These are phyloP conservation scores for Paxillus rubicundulus DNA, from an alignment of 768 basidiomycete species.

Conservation along the genomic window DNA sequence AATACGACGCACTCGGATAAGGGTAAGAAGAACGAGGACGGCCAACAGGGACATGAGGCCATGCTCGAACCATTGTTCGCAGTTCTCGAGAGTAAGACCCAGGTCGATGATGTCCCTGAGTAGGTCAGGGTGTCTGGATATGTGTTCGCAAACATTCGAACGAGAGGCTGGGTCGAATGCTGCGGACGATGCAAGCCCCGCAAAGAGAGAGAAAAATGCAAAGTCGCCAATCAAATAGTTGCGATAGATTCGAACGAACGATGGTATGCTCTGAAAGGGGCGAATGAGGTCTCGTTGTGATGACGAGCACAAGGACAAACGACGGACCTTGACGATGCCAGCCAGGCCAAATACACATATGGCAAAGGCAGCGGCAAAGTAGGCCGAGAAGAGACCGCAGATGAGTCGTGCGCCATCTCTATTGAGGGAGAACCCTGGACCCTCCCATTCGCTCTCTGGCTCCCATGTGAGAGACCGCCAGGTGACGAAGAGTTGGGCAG, in stretches of 20 bases:
- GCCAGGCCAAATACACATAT: conserved; percentile 64
- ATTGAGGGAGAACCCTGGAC: conserved; percentile 38
- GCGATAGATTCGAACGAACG: conserved; percentile 75
- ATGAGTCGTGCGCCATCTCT: conserved; percentile 45
- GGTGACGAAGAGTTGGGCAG: conserved; percentile 39
- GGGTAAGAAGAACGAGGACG: conserved; percentile 57
- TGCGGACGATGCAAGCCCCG: conserved; percentile 54
- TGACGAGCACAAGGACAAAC: background rate
- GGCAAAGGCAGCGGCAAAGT: conserved; percentile 62
- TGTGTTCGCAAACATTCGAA: conserved; percentile 66
- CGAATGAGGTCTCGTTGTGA: background rate
- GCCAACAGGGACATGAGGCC: conserved; percentile 58
- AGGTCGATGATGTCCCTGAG: conserved; percentile 67
- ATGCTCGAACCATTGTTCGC: conserved; percentile 75
- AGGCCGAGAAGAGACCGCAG: conserved; percentile 61
- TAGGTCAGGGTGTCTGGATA: conserved; percentile 73
- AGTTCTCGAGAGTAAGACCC: conserved; percentile 76
- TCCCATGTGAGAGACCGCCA: conserved; percentile 49
- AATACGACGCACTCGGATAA: conserved; percentile 56
- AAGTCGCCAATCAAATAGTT: conserved; percentile 82
- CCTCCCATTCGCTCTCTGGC: conserved; percentile 49
- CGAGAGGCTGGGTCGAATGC: conserved; percentile 56
- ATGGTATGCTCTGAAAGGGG: conserved; percentile 50
- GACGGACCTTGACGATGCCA: conserved; percentile 65
- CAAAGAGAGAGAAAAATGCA: conserved; percentile 60